Evolutionary conservation across 768 basidiomycete genomes (phyloP), one percentile per base, ranked within the genome.

Genomic region (Boletus rufocinnamomeus): DNA sequence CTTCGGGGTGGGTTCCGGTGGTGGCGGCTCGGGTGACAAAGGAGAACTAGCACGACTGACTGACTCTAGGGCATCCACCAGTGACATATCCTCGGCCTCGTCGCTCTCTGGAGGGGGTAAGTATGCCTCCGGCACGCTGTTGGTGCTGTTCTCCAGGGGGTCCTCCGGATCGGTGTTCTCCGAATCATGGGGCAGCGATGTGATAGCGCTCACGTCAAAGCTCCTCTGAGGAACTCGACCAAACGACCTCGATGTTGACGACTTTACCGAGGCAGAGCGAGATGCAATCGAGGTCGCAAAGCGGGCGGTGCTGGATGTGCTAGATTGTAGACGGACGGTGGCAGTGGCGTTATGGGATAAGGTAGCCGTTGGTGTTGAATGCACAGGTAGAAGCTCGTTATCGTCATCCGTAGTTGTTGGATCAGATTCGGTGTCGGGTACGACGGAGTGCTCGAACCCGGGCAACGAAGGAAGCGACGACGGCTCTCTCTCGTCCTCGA

Each of bases 381-480:
- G 86, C 10, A 86, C 76, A 6, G 87, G 88, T 13, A 80, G 74
- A 10, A 77, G 74, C 14, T 80, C 71, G 52, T 76, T 68, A 32
- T 80, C 76, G 45, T 80, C 78, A 35, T 79, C 76, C 27, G 73
- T 75, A 17, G 69, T 73, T 49, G 75, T 75, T 45, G 78, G 74
- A 57, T 72, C 65, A 25, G 65, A 68, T 54, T 72, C 71, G 38
- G 69, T 68, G 50, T 77, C 75, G 28, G 70, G 73, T 56, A 77
- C 76, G 5, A 70, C 76, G 21, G 86, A 87, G 64, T 88, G 84
- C 32, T 92, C 89, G 66, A 89, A 86, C 2, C 67, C 77, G 8
- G 90, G 88, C 14, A 93, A 72, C 4, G 89, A 90, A 2, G 91
- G 91, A 3, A 94, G 76, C 32, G 91, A 93, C 11, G 92, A 88